Evolutionary conservation across 345 rosid genomes (phyloP).

Genomic region (Triadica sebifera): DNA sequence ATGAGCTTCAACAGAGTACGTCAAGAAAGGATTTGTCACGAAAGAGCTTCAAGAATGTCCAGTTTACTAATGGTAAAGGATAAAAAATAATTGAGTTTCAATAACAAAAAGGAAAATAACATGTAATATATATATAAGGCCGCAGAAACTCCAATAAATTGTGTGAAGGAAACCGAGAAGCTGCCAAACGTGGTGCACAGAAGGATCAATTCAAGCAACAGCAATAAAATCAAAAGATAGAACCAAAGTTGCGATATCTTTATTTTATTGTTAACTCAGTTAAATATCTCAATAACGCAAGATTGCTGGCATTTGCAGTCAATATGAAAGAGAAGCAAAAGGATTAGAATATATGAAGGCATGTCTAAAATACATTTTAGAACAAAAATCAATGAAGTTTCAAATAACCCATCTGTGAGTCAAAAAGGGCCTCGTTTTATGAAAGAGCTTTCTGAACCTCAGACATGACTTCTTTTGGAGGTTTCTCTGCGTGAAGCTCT

Average conservation of each 20-base stretch:
- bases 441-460: conserved; percentile 74
- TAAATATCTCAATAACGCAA: conserved; percentile 13
- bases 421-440: background rate
- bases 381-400: conserved; percentile 2
- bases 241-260: background rate
- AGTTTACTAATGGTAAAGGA: no score
- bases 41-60: no score
- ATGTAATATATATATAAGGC: no score
- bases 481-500: conserved; percentile 77
- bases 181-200: background rate
- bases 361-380: conserved; percentile 11
- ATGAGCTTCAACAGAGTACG: no score
- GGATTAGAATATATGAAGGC: background rate
- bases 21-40: no score
- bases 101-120: no score
- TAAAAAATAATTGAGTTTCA: no score
- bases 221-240: background rate
- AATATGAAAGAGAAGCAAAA: background rate
- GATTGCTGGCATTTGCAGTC: conserved; percentile 4
- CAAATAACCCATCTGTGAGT: background rate
- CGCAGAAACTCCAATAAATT: no score
- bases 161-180: background rate
- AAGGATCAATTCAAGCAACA: background rate
- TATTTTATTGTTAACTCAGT: conserved; percentile 21
- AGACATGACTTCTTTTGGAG: conserved; percentile 64